Evolutionary conservation across 179 eudicot genomes (phyloP).

Genomic region (Corrigiola litoralis): DNA sequence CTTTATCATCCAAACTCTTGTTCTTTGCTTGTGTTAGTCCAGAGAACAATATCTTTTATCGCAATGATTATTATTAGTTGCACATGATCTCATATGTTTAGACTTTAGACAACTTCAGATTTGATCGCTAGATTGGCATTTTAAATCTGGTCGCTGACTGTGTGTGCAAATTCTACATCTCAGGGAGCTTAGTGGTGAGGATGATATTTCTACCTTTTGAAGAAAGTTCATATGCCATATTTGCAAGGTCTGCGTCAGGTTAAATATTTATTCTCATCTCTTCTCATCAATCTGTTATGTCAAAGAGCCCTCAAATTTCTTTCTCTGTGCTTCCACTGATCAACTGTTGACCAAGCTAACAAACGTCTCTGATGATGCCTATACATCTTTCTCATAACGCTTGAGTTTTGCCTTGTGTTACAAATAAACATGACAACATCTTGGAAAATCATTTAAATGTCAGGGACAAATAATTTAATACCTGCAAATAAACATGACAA

Average conservation of each 20-base stretch:
- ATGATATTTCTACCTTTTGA: constrained; percentile 95
- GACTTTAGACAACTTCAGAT: neutral
- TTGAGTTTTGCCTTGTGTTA: too few relatives aligned
- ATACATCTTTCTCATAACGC: too few relatives aligned
- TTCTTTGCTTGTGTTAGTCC: neutral
- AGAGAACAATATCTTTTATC: too few relatives aligned
- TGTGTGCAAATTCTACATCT: constrained; percentile 6
- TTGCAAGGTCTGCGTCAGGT: constrained; percentile 99
- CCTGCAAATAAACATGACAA: too few relatives aligned
- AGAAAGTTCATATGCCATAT: constrained; percentile 89
- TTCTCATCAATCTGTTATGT: neutral
- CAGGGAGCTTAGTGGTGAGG: constrained; percentile 99
- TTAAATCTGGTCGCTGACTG: constrained; percentile 4
- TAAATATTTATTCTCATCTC: constrained; percentile 21
- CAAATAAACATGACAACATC: too few relatives aligned
- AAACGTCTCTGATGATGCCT: too few relatives aligned
- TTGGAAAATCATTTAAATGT: too few relatives aligned
- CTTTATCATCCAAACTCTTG: constrained; percentile 6
- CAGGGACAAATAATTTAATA: too few relatives aligned
- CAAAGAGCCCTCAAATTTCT: neutral
- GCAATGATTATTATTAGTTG: neutral
- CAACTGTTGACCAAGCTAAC: neutral
- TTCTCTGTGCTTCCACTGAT: neutral
- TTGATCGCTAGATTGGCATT: neutral
- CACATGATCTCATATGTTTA: neutral